A percentile compares a stretch with the other conserved stretches of the same genome.
These are phyloP conservation scores for Lichenothelia convexa DNA, from an alignment of 495 filamentous ascomycete genomes.

Conservation along the genomic window DNA sequence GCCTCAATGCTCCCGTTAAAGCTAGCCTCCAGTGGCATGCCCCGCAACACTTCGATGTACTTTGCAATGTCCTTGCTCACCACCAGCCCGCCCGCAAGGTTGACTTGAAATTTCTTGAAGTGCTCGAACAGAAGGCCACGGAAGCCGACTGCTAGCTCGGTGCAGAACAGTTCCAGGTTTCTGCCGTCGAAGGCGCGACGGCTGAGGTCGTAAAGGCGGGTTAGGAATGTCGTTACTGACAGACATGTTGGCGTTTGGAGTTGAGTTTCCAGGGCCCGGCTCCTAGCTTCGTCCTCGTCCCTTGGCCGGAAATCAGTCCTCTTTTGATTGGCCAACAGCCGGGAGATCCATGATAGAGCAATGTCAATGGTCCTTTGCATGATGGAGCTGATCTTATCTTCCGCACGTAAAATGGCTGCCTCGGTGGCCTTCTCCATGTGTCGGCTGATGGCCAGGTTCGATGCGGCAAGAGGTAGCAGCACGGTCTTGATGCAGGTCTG, in stretches of 20 bases:
- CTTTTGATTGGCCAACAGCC: constrained; percentile 61
- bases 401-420: constrained; percentile 52
- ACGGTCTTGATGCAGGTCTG: constrained; percentile 76
- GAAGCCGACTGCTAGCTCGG: constrained; percentile 69
- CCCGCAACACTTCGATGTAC: constrained; percentile 66
- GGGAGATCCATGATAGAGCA: constrained; percentile 57
- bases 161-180: constrained; percentile 59
- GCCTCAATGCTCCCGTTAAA: constrained; percentile 60
- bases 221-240: constrained; percentile 58
- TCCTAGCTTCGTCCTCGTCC: constrained; percentile 67
- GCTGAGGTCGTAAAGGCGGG: constrained; percentile 39
- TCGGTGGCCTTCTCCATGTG: constrained; percentile 78
- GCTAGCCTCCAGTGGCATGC: constrained; percentile 57
- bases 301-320: constrained; percentile 85
- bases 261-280: no score
- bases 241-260: constrained; percentile 78
- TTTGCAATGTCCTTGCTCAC: constrained; percentile 89
- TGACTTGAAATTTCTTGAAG: constrained; percentile 83
- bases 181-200: constrained; percentile 47
- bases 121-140: constrained; percentile 69
- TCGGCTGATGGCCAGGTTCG: constrained; percentile 73
- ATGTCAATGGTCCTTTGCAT: constrained; percentile 76
- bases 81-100: constrained; percentile 80
- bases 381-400: constrained; percentile 74
- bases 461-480: constrained; percentile 70